Evolutionary conservation across 352 stramenopile genomes (phyloP).

Genomic region (Pythium oligandrum): DNA sequence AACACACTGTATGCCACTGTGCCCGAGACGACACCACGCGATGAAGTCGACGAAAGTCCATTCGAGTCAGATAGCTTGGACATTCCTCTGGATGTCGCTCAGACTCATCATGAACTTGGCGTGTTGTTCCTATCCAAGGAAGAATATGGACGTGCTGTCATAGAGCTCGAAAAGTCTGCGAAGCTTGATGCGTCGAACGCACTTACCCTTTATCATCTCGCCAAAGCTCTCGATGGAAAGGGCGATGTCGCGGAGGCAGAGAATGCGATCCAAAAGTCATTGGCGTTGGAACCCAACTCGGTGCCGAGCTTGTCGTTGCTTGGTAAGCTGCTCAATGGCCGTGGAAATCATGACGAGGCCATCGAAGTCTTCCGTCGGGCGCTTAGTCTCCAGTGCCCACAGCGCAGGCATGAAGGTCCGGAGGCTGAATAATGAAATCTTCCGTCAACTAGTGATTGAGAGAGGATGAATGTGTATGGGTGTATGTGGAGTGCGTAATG

Average conservation of each 20-base stretch:
- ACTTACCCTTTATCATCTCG: slow-evolving; percentile 46
- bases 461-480: too few species aligned
- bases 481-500: too few species aligned
- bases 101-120: slow-evolving; percentile 48
- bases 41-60: slow-evolving; percentile 11
- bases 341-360: slow-evolving; percentile 63
- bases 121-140: slow-evolving; percentile 38
- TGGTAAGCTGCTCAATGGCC: slow-evolving; percentile 54
- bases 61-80: slow-evolving; percentile 22
- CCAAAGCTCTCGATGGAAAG: slow-evolving; percentile 52
- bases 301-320: slow-evolving; percentile 55
- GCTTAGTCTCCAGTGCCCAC: slow-evolving; percentile 47
- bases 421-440: too few species aligned
- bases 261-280: slow-evolving; percentile 38
- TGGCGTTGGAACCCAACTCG: slow-evolving; percentile 40
- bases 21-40: slow-evolving; percentile 12
- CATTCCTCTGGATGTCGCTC: slow-evolving; percentile 37
- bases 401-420: too few species aligned
- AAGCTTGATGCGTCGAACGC: slow-evolving; percentile 32
- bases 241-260: slow-evolving; percentile 37
- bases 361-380: slow-evolving; percentile 59
- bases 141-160: slow-evolving; percentile 31
- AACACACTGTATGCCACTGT: slow-evolving; percentile 10
- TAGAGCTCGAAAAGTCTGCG: slow-evolving; percentile 39
- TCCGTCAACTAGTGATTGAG: too few species aligned